phyloP scores from a whole-genome alignment of 352 stramenopile genomes.

The Salisapilia sapeloensis region DNA sequence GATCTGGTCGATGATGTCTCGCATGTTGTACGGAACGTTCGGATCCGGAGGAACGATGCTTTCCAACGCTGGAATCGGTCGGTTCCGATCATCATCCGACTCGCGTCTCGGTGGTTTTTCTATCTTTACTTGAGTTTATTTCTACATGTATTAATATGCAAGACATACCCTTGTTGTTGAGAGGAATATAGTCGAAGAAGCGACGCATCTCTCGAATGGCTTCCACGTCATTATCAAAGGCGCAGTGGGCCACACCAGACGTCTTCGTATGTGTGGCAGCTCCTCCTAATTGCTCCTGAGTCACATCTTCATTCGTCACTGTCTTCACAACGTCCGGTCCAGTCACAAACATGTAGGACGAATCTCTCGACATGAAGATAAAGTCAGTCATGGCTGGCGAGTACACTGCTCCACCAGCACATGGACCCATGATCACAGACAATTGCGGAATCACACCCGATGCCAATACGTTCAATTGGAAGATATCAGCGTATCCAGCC shows the following conservation, averaged over 20 bases:
- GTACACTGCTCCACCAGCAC: constrained; percentile 89
- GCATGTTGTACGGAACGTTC: constrained; percentile 98
- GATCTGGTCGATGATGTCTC: constrained; percentile 89
- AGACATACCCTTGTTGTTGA: constrained; percentile 72
- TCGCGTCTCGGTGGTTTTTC: constrained; percentile 57
- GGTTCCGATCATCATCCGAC: constrained; percentile 80
- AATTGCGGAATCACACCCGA: constrained; percentile 92
- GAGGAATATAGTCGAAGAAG: constrained; percentile 93
- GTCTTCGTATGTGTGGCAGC: constrained; percentile 91
- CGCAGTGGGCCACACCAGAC: constrained; percentile 88
- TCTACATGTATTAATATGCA: too few species aligned
- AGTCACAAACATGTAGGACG: constrained; percentile 99
- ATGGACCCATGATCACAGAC: constrained; percentile 96
- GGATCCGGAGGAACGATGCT: constrained; percentile 93
- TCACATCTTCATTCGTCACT: constrained; percentile 94
- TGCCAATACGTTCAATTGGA: constrained; percentile 95
- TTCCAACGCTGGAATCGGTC: constrained; percentile 74
- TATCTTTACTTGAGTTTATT: too few species aligned
- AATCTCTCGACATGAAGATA: constrained; percentile 96
- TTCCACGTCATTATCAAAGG: constrained; percentile 95
- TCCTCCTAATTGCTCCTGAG: constrained; percentile 89
- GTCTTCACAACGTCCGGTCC: constrained; percentile 97
- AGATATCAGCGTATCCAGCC: constrained; percentile 97
- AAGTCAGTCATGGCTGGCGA: constrained; percentile 98
- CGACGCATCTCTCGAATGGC: constrained; percentile 86